Evolutionary conservation across 148 eudicot species (phyloP).

Genomic region (Bassia scoparia): DNA sequence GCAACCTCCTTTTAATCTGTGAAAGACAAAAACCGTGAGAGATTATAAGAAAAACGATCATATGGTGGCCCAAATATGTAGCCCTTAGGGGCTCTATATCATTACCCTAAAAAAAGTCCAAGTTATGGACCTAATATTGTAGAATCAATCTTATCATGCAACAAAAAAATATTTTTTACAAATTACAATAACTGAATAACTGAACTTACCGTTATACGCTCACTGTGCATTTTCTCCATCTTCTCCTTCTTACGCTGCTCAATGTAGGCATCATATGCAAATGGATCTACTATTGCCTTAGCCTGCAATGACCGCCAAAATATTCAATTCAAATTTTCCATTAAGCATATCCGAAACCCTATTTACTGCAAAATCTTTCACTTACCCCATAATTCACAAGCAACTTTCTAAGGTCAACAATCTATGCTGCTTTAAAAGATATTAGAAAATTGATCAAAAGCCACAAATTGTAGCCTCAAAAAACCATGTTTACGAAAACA

Average conservation of each 20-base stretch:
- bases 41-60: neutral
- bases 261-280: constrained; percentile 61
- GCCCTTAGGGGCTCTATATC: no score
- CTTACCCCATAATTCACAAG: no score
- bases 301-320: constrained; percentile 48
- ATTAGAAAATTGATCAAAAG: no score
- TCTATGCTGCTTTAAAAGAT: no score
- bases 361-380: neutral
- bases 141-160: neutral
- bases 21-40: neutral
- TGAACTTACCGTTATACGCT: constrained; percentile 73
- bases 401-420: no score
- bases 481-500: neutral
- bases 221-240: constrained; percentile 38
- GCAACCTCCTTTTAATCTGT: constrained; percentile 70
- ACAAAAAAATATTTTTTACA: neutral
- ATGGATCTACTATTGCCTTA: constrained; percentile 62
- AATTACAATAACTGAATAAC: no score
- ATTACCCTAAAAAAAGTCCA: no score
- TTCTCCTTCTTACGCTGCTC: constrained; percentile 67
- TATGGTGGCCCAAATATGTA: no score
- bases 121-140: neutral
- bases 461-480: no score
- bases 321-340: neutral
- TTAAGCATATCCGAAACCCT: constrained; percentile 1